Evolutionary conservation across 169 alveolate genomes (phyloP).

Genomic region (Eimeria tenella): DNA sequence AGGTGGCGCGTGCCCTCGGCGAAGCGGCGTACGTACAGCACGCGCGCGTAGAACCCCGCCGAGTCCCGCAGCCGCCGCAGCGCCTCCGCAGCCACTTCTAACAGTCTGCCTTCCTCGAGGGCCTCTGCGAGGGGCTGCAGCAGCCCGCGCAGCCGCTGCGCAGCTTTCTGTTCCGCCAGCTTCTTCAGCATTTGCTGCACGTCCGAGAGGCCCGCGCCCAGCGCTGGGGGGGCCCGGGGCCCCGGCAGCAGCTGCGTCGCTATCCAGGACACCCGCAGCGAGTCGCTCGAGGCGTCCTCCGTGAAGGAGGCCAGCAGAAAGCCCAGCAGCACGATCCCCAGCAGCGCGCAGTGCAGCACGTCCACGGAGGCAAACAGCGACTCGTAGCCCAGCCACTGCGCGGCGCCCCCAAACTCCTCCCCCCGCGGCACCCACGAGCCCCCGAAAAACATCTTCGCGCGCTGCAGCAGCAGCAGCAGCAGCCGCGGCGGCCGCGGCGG

Average conservation of each 20-base stretch:
- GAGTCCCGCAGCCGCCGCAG: background rate
- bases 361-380: constrained; percentile 65
- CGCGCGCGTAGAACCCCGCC: constrained; percentile 50
- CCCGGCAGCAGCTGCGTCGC: constrained; percentile 75
- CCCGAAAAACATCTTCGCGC: background rate
- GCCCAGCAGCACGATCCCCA: constrained; percentile 46
- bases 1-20: constrained; percentile 84
- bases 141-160: constrained; percentile 14
- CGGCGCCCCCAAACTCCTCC: constrained; percentile 51
- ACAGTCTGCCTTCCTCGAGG: constrained; percentile 38
- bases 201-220: constrained; percentile 23
- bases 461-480: background rate
- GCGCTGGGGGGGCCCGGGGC: constrained; percentile 54
- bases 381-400: constrained; percentile 71
- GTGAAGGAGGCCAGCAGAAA: constrained; percentile 69
- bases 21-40: constrained; percentile 74
- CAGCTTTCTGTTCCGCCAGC: constrained; percentile 67
- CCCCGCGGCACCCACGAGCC: constrained; percentile 58
- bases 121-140: constrained; percentile 29
- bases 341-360: constrained; percentile 55
- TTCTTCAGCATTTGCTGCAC: constrained; percentile 51
- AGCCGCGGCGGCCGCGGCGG: too few species aligned
- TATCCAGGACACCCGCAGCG: constrained; percentile 73
- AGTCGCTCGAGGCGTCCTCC: constrained; percentile 64
- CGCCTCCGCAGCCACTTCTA: background rate